These are phyloP conservation scores for Pseudonectria foliicola DNA, from an alignment of 2,329 filamentous ascomycete species.

Conservation along the genomic window DNA sequence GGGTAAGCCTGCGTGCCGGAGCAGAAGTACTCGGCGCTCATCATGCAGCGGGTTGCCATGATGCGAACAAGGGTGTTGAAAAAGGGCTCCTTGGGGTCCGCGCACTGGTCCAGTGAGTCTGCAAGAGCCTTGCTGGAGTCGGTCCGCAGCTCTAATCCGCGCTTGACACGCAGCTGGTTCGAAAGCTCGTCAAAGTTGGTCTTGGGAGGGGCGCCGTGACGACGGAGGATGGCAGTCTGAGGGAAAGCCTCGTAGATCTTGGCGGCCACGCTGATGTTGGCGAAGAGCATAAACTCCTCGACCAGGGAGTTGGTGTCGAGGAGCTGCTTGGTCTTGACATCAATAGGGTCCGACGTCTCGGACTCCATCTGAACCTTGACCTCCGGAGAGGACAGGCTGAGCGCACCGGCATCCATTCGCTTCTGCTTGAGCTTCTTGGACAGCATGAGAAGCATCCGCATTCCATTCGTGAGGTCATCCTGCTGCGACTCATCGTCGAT, in stretches of 20 bases:
- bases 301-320: constrained; percentile 96
- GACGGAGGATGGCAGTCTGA: constrained; percentile 87
- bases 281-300: constrained; percentile 98
- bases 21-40: constrained; percentile 97
- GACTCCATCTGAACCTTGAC: constrained; percentile 93
- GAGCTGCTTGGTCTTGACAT: constrained; percentile 90
- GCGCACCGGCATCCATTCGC: constrained; percentile 89
- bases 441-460: constrained; percentile 77
- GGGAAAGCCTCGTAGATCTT: constrained; percentile 90
- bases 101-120: constrained; percentile 80
- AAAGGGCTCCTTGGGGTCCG: constrained; percentile 76
- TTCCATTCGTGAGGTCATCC: constrained; percentile 83
- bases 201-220: constrained; percentile 86
- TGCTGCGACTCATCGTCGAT: constrained; percentile 85
- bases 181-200: constrained; percentile 94
- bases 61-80: constrained; percentile 98
- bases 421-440: constrained; percentile 92
- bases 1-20: constrained; percentile 87
- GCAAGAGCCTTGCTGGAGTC: constrained; percentile 91
- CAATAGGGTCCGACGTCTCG: constrained; percentile 90
- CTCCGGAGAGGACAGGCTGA: constrained; percentile 96
- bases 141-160: constrained; percentile 68
- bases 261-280: constrained; percentile 87
- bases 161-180: constrained; percentile 85
- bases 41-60: constrained; percentile 98